These are phyloP conservation scores for Talaromyces pinophilus DNA, from an alignment of 2,329 filamentous ascomycete species.

Conservation along the genomic window DNA sequence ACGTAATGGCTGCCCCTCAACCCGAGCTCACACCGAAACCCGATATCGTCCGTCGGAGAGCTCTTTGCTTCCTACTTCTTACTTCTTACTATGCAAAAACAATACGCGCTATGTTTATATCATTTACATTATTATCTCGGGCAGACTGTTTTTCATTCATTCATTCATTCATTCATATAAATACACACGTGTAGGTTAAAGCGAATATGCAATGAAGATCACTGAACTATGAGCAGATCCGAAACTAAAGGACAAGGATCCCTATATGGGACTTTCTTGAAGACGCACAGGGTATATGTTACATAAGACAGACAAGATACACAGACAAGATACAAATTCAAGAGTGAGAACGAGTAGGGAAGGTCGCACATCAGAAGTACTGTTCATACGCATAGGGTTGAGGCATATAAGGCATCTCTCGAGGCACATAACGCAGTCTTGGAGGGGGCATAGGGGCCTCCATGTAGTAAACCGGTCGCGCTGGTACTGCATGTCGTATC, in stretches of 20 bases:
- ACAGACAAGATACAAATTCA: neutral
- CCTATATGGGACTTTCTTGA: neutral
- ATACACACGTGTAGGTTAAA: neutral
- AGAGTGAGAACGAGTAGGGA: neutral
- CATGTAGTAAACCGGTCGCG: constrained; percentile 18
- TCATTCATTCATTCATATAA: neutral
- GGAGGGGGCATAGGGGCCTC: constrained; percentile 26
- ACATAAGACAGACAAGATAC: neutral
- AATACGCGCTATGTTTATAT: neutral
- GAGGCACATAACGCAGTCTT: constrained; percentile 25
- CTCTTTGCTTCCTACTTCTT: neutral
- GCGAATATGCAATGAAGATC: neutral
- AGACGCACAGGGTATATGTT: neutral
- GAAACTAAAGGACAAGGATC: neutral
- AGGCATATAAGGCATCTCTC: constrained; percentile 21
- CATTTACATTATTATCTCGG: neutral
- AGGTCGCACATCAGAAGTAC: constrained; percentile 10
- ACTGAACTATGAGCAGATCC: neutral
- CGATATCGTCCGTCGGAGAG: constrained; percentile 16
- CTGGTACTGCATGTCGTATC: neutral
- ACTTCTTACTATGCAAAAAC: neutral
- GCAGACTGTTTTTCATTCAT: neutral
- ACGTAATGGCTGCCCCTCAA: constrained; percentile 6
- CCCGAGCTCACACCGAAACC: constrained; percentile 16
- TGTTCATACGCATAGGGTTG: constrained; percentile 17